Evolutionary conservation across 2,329 filamentous ascomycete species (phyloP).

Genomic region (Arachnomyces sp.): DNA sequence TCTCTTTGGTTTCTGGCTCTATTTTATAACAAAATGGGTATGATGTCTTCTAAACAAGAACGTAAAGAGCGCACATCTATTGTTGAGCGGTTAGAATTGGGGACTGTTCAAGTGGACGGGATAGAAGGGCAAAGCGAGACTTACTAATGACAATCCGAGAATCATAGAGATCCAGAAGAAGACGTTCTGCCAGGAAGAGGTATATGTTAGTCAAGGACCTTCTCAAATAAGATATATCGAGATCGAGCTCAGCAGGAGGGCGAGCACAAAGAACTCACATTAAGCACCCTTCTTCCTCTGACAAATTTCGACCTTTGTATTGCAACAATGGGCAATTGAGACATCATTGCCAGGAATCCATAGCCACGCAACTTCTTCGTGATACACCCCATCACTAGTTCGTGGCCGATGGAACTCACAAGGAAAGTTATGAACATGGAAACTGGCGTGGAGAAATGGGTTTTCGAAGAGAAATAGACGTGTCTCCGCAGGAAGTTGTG

Average conservation of each 20-base stretch:
- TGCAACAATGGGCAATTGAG: slow-evolving; percentile 91
- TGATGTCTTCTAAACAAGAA: slow-evolving; percentile 38
- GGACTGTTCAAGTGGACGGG: slow-evolving; percentile 5
- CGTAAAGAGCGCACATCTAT: slow-evolving; percentile 54
- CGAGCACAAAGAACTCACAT: slow-evolving; percentile 38
- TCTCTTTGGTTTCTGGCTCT: slow-evolving; percentile 8
- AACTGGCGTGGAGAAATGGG: slow-evolving; percentile 63
- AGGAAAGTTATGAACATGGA: slow-evolving; percentile 89
- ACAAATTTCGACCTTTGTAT: slow-evolving; percentile 75
- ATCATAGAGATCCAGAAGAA: slow-evolving; percentile 93
- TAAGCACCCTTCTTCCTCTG: slow-evolving; percentile 64
- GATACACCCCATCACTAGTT: slow-evolving; percentile 95
- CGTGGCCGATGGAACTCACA: slow-evolving; percentile 80
- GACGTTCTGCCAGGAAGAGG: slow-evolving; percentile 49
- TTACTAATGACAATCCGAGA: slow-evolving; percentile 68
- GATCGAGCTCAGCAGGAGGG: too few species aligned
- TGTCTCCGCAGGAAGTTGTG: slow-evolving; percentile 92
- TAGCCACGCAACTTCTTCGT: slow-evolving; percentile 94
- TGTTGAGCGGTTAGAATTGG: slow-evolving; percentile 1
- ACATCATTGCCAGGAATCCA: slow-evolving; percentile 90
- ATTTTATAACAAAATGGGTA: too few species aligned
- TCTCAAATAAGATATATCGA: slow-evolving; percentile 3
- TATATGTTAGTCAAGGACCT: slow-evolving; percentile 10
- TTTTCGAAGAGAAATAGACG: slow-evolving; percentile 77
- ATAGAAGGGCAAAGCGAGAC: too few species aligned